phyloP scores from a whole-genome alignment of 148 eudicot species.

The Oxyria digyna region DNA sequence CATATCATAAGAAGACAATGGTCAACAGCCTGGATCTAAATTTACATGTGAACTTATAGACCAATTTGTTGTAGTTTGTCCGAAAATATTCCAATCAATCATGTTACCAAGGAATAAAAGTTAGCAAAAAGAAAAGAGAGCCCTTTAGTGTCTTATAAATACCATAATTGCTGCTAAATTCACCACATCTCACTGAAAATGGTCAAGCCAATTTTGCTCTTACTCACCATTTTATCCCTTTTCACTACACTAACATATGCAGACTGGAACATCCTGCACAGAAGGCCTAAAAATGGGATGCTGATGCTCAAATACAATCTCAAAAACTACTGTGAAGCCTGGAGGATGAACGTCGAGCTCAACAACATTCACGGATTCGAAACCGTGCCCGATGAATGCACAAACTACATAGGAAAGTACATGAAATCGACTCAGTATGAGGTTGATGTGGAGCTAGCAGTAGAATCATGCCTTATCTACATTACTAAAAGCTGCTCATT shows the following conservation, averaged over 20 bases:
- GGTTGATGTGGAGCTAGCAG: conserved; percentile 26
- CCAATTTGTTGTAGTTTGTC: background rate
- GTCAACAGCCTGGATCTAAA: background rate
- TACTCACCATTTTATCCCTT: background rate
- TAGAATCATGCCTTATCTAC: conserved; percentile 21
- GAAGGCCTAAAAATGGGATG: background rate
- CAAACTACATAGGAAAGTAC: conserved; percentile 30
- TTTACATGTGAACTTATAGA: background rate
- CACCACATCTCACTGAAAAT: background rate
- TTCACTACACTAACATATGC: background rate
- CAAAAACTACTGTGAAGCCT: conserved; percentile 35
- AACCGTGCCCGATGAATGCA: conserved; percentile 32
- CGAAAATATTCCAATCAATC: conserved; percentile 3
- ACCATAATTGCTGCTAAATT: background rate
- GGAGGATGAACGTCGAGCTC: conserved; percentile 50
- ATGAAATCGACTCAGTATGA: conserved; percentile 32
- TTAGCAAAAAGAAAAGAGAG: background rate
- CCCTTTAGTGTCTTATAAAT: background rate
- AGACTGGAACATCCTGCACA: conserved; percentile 2
- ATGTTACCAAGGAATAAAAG: background rate
- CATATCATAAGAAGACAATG: background rate
- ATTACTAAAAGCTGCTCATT: conserved; percentile 24
- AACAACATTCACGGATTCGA: conserved; percentile 28
- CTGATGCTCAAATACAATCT: conserved; percentile 7
- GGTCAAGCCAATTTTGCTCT: background rate